These are phyloP conservation scores for Cytospora piceicola DNA, from an alignment of 2,329 filamentous ascomycete genomes.

Conservation along the genomic window DNA sequence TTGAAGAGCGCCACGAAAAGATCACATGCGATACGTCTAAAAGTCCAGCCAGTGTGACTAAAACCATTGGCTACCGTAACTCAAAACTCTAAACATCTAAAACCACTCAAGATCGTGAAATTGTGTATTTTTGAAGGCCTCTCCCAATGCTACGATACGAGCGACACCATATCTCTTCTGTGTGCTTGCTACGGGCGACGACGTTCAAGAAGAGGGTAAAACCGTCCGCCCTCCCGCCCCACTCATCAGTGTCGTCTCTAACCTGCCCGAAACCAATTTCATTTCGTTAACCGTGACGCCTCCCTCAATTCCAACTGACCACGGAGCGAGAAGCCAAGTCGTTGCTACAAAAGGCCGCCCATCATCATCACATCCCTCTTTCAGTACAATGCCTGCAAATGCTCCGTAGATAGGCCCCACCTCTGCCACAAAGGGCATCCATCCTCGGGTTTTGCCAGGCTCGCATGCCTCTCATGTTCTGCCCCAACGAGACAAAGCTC, in stretches of 20 bases:
- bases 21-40: neutral
- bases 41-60: neutral
- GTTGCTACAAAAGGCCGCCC: neutral
- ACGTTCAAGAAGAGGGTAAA: slow-evolving; percentile 2
- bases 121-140: neutral
- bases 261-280: slow-evolving; percentile 18
- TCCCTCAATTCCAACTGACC: neutral
- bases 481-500: neutral
- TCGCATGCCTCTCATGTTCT: neutral
- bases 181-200: slow-evolving; percentile 11
- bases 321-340: neutral
- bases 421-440: neutral
- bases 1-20: too few relatives aligned
- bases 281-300: slow-evolving; percentile 21
- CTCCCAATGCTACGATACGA: neutral
- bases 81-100: neutral
- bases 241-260: slow-evolving; percentile 32
- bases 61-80: slow-evolving; percentile 16
- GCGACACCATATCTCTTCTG: slow-evolving; percentile 6
- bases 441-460: neutral
- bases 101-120: neutral
- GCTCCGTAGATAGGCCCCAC: neutral
- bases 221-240: neutral
- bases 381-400: neutral
- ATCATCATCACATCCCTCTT: neutral